Percentiles rank a stretch among this genome's conserved stretches.
Evolutionary conservation across 257 asterid species (phyloP).

Genomic region (Perilla frutescens): DNA sequence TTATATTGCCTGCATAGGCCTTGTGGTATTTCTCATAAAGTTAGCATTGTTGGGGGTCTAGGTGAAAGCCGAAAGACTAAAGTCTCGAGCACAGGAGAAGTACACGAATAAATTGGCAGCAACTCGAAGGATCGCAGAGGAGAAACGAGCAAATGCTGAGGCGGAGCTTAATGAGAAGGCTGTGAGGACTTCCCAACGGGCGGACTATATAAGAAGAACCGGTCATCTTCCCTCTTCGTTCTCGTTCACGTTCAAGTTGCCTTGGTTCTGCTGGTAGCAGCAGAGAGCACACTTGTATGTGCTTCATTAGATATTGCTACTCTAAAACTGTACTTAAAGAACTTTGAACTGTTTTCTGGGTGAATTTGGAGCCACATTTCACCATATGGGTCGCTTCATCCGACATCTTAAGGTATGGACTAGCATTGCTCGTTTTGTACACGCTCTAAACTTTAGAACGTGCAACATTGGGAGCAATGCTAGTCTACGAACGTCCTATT

Average conservation of each 20-base stretch:
- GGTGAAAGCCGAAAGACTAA: slow-evolving; percentile 80
- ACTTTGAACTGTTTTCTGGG: too few relatives aligned
- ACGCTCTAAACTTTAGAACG: too few relatives aligned
- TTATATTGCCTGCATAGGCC: neutral
- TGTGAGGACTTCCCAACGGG: slow-evolving; percentile 65
- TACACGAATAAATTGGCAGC: slow-evolving; percentile 69
- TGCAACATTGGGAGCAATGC: too few relatives aligned
- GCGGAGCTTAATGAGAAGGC: slow-evolving; percentile 74
- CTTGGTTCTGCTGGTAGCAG: slow-evolving; percentile 67
- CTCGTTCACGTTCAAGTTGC: slow-evolving; percentile 55
- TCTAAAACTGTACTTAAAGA: too few relatives aligned
- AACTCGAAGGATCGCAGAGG: slow-evolving; percentile 80
- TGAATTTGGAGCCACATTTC: too few relatives aligned
- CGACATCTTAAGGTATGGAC: too few relatives aligned
- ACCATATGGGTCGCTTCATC: too few relatives aligned
- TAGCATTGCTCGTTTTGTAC: too few relatives aligned
- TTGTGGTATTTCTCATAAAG: too few relatives aligned
- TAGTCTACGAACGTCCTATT: too few relatives aligned
- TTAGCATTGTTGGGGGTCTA: slow-evolving; percentile 2
- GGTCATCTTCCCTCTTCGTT: slow-evolving; percentile 74
- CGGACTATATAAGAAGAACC: slow-evolving; percentile 78
- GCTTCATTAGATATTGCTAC: too few relatives aligned
- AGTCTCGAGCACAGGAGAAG: slow-evolving; percentile 79
- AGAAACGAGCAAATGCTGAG: slow-evolving; percentile 75
- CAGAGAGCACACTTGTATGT: neutral